Base-by-base conservation (phyloP, 371 early-diverging fungal species). In the Rhizopus sp. region DNA sequence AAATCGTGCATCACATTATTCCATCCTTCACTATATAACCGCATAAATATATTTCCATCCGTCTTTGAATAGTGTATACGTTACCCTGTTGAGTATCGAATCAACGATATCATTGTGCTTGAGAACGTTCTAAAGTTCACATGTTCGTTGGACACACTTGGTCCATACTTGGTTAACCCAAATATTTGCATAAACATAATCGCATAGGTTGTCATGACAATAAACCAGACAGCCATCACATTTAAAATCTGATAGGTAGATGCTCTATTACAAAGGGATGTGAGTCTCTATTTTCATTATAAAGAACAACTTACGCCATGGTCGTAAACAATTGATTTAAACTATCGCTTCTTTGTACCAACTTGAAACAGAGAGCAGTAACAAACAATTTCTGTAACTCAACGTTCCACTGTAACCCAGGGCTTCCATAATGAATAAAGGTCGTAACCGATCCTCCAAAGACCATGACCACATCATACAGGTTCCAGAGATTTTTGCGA, bases 141-240 rank as follows among this genome's bases (percentile, higher is more conserved):
- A 59, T 87, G 75, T 31, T 80, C 80, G 1, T 69, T 62, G 3
- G 72, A 70, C 7, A 83, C 81, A 50, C 76, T 77, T 0, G 70
- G 66, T 13, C 90, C 90, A 59, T 77, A 84, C 32, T 77, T 73
- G 4, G 90, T 88, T 55, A 88, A 60, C 2, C 87, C 88, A 73
- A 86, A 90, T 13, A 88, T 81, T 62, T 88, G 86, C 74, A 84
- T 80, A 65, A 86, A 88, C 80, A 88, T 81, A 55, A 90, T 84
- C 0, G 85, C 78, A 59, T 86, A 90, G 0, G 86, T 81, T 3
- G 80, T 72, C 64, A 87, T 69, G 16, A 88, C 81, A 7, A 88
- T 79, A 50, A 87, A 75, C 88, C 88, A 88, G 0, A 87, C 86
- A 2, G 81, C 83, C 53, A 87, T 78, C 38, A 88, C 75, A 63